phyloP scores from a whole-genome alignment of 257 asterid genomes.

The Ilex aquifolium region DNA sequence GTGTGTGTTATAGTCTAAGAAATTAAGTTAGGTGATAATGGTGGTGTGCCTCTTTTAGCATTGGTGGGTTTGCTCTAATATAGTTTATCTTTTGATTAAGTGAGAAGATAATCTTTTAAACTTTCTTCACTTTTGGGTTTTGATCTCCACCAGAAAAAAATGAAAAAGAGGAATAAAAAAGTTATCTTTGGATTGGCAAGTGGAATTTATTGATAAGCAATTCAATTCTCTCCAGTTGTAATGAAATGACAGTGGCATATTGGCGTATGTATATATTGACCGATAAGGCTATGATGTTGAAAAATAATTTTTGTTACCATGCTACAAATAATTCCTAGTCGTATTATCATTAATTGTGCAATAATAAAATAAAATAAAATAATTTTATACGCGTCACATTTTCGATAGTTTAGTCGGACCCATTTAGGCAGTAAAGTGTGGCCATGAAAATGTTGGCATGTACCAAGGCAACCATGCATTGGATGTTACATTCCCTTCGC shows the following conservation, averaged over 20 bases:
- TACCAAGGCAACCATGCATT: constrained; percentile 40
- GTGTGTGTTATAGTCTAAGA: too few relatives aligned
- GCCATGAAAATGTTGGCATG: constrained; percentile 43
- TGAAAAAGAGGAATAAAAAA: constrained; percentile 32
- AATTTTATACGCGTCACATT: too few relatives aligned
- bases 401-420: too few relatives aligned
- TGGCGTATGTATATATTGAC: constrained; percentile 18
- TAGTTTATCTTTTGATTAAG: constrained; percentile 2
- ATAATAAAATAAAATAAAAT: too few relatives aligned
- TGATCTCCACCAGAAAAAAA: constrained; percentile 3
- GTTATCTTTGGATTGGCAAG: constrained; percentile 43
- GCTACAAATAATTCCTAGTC: not conserved
- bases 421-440: constrained; percentile 19
- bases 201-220: constrained; percentile 52
- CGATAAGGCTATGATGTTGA: too few relatives aligned
- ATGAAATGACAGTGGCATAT: constrained; percentile 43
- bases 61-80: too few relatives aligned
- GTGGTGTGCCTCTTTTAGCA: not conserved
- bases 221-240: constrained; percentile 33
- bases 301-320: too few relatives aligned
- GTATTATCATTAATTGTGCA: not conserved
- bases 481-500: constrained; percentile 38
- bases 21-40: not conserved
- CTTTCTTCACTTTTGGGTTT: constrained; percentile 21
- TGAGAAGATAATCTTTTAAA: constrained; percentile 41